Conservation (phyloP, 1,284 basidiomycete species). For the Leucoagaricus sp. region DNA sequence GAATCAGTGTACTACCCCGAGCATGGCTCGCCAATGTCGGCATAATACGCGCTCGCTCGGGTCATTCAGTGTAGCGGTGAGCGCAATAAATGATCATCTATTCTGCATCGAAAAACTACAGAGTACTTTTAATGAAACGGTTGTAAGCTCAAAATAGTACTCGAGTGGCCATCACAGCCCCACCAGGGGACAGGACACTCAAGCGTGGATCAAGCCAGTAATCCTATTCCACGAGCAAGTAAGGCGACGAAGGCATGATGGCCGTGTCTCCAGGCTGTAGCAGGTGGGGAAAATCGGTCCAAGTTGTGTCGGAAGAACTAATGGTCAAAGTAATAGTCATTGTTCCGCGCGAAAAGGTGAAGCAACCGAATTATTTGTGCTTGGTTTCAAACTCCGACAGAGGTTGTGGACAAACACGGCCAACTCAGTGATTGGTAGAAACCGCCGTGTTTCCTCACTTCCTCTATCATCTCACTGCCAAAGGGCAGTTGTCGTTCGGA, state of each 20-base stretch:
- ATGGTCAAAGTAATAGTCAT: constrained; percentile 11
- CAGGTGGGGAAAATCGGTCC: constrained; percentile 44
- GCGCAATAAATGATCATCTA: neutral
- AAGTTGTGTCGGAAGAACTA: constrained; percentile 8
- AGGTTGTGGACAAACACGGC: constrained; percentile 33
- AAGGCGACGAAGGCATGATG: constrained; percentile 68
- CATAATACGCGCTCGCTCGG: neutral
- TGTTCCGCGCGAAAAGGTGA: constrained; percentile 13
- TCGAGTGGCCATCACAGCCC: constrained; percentile 56
- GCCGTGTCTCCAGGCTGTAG: constrained; percentile 72
- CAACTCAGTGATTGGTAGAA: constrained; percentile 26
- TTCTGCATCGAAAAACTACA: constrained; percentile 1
- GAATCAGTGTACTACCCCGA: neutral
- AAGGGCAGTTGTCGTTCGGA: constrained; percentile 32
- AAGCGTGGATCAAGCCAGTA: constrained; percentile 68
- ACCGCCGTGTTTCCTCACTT: constrained; percentile 25
- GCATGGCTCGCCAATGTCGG: neutral
- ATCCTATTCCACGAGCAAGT: constrained; percentile 67
- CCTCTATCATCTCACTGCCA: constrained; percentile 25
- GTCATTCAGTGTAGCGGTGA: neutral
- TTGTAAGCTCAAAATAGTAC: constrained; percentile 70
- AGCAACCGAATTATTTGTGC: constrained; percentile 22
- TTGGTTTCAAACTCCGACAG: constrained; percentile 26
- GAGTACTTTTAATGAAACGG: constrained; percentile 13
- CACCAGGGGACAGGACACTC: constrained; percentile 50